phyloP scores from a whole-genome alignment of 306 rosid species.

The Cyamopsis tetragonoloba region DNA sequence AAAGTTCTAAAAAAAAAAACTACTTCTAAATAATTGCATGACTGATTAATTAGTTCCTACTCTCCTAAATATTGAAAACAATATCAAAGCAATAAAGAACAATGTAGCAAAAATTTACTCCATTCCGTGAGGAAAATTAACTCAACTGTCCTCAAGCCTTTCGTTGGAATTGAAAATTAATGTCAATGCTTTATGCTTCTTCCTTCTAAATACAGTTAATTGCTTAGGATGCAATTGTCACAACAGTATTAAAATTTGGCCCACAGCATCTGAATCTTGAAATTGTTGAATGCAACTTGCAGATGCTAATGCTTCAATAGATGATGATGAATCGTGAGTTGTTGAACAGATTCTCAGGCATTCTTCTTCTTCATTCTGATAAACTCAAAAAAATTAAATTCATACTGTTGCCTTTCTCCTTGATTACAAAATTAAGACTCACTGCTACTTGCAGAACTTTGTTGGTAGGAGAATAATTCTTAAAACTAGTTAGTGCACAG shows the following conservation, averaged over 20 bases:
- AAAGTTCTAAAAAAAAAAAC: no score
- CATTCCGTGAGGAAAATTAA: neutral
- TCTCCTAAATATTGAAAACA: neutral
- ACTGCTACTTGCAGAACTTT: neutral
- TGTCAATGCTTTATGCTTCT: no score
- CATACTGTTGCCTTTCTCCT: neutral
- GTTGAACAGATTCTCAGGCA: slow-evolving; percentile 4
- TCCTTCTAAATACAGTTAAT: neutral
- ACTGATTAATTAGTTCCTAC: neutral
- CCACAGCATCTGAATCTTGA: neutral
- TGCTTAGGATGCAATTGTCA: neutral
- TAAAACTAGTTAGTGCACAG: neutral
- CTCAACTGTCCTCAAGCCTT: neutral
- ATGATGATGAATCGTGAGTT: slow-evolving; percentile 19
- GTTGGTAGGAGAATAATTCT: neutral
- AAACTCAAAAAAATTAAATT: slow-evolving; percentile 16
- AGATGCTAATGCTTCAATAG: neutral
- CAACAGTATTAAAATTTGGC: slow-evolving; percentile 1
- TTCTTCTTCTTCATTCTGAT: slow-evolving; percentile 24
- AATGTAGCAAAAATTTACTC: neutral
- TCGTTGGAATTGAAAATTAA: neutral
- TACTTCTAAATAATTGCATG: no score
- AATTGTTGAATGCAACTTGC: neutral
- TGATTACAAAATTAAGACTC: neutral
- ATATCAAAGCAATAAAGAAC: neutral